These are phyloP conservation scores for Aspergillus sp. DNA, from an alignment of 2,329 filamentous ascomycete species.

Conservation along the genomic window DNA sequence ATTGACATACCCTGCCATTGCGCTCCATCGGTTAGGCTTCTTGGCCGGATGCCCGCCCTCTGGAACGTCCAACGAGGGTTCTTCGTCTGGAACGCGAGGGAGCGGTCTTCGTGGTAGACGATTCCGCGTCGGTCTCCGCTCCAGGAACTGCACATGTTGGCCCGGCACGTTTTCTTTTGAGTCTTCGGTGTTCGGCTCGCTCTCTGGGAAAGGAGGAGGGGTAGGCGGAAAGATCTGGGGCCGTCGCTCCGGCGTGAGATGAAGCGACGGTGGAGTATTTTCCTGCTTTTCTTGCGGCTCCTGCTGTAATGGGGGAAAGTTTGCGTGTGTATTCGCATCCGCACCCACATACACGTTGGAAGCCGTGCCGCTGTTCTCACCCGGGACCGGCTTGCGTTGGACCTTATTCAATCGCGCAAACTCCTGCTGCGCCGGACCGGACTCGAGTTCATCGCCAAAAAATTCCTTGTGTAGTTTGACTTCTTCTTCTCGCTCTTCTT, in stretches of 20 bases:
- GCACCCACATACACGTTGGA: slow-evolving; percentile 7
- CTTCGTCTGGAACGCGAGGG: slow-evolving; percentile 21
- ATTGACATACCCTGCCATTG: slow-evolving; percentile 18
- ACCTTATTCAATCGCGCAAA: slow-evolving; percentile 31
- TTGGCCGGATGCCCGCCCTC: slow-evolving; percentile 7
- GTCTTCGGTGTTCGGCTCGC: not conserved
- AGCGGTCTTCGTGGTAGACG: slow-evolving; percentile 16
- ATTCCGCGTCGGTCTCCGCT: slow-evolving; percentile 1
- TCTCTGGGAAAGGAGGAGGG: slow-evolving; percentile 5
- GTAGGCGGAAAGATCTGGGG: slow-evolving; percentile 4
- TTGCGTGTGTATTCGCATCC: slow-evolving; percentile 7
- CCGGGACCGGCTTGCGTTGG: slow-evolving; percentile 31
- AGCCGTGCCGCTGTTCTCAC: slow-evolving; percentile 5
- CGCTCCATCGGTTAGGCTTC: slow-evolving; percentile 23
- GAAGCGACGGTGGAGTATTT: not conserved
- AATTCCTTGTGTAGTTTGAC: slow-evolving; percentile 18
- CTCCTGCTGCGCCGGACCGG: slow-evolving; percentile 17
- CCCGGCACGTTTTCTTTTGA: not conserved
- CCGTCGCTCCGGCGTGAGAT: not conserved
- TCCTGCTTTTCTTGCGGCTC: slow-evolving; percentile 7
- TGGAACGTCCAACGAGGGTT: slow-evolving; percentile 5
- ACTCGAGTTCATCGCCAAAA: slow-evolving; percentile 12
- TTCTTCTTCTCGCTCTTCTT: slow-evolving; percentile 28
- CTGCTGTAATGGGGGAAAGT: slow-evolving; percentile 13
- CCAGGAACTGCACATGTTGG: not conserved